phyloP scores from a whole-genome alignment of 495 filamentous ascomycete genomes.

The Lentithecium fluviatile region DNA sequence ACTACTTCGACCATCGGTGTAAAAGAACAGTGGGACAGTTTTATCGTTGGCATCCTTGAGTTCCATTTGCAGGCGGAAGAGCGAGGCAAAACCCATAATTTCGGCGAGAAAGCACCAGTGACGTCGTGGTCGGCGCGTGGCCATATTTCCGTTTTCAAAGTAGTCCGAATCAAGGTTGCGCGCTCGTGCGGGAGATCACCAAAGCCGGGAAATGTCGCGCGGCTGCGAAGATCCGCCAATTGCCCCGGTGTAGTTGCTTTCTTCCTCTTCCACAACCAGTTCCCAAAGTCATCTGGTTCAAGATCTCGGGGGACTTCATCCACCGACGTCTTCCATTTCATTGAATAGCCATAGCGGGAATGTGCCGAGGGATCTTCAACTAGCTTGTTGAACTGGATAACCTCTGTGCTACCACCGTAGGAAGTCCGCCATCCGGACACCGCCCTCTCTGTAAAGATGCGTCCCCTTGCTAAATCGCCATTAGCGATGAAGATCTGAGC shows the following conservation, averaged over 20 bases:
- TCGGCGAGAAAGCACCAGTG: constrained; percentile 45
- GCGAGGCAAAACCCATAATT: constrained; percentile 34
- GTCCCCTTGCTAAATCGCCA: constrained; percentile 47
- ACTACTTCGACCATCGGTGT: constrained; percentile 37
- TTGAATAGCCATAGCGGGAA: constrained; percentile 30
- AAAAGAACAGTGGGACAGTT: constrained; percentile 38
- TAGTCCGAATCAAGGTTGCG: constrained; percentile 25
- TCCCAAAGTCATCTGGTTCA: constrained; percentile 44
- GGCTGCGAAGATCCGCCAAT: constrained; percentile 32
- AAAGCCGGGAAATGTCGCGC: constrained; percentile 38
- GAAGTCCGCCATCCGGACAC: not conserved
- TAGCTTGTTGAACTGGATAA: constrained; percentile 15
- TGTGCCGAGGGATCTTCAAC: constrained; percentile 38
- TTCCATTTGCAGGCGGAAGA: constrained; percentile 35
- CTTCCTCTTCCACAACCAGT: constrained; percentile 47
- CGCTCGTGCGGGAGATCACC: constrained; percentile 35
- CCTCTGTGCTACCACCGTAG: constrained; percentile 29
- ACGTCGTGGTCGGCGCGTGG: constrained; percentile 16
- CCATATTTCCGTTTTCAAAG: constrained; percentile 26
- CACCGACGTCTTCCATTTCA: constrained; percentile 42
- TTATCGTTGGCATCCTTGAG: constrained; percentile 35
- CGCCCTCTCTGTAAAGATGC: constrained; percentile 47
- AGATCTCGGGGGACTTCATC: constrained; percentile 37
- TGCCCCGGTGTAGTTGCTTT: constrained; percentile 19
- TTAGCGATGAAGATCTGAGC: constrained; percentile 49